phyloP scores from a whole-genome alignment of 2,329 filamentous ascomycete genomes.

The Fusarium sacchari region DNA sequence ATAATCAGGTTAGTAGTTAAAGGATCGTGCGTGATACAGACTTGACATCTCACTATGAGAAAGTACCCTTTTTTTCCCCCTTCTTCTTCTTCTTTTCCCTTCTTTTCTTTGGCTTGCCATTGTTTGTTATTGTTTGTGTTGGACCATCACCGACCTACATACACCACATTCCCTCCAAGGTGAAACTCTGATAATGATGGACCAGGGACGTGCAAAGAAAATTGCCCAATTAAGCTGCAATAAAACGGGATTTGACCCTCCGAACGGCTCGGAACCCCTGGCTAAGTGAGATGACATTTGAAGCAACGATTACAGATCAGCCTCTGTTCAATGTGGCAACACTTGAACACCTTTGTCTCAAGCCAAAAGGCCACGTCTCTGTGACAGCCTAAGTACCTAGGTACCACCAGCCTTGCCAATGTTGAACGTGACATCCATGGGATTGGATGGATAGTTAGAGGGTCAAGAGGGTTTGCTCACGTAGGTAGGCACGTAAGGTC shows the following conservation, averaged over 20 bases:
- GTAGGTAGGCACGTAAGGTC: no score
- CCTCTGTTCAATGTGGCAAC: slow-evolving; percentile 27
- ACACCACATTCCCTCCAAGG: neutral
- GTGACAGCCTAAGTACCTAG: neutral
- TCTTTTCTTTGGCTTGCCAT: neutral
- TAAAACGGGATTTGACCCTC: slow-evolving; percentile 29
- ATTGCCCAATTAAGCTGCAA: slow-evolving; percentile 32
- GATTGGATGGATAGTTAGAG: neutral
- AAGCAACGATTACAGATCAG: neutral
- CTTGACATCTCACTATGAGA: neutral
- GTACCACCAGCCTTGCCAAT: slow-evolving; percentile 10
- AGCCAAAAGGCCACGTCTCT: slow-evolving; percentile 23
- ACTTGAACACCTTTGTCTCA: slow-evolving; percentile 24
- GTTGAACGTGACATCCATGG: neutral
- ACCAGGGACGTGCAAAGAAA: slow-evolving; percentile 19
- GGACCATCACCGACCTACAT: neutral
- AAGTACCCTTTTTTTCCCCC: no score
- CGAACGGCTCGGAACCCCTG: slow-evolving; percentile 15
- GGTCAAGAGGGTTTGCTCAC: neutral
- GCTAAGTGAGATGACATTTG: slow-evolving; percentile 1
- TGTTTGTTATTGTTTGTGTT: neutral
- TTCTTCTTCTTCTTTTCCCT: no score
- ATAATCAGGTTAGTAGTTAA: neutral
- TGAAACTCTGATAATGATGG: neutral
- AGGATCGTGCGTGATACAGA: neutral